phyloP scores from a whole-genome alignment of 169 alveolate species.

The Plasmodium yoelii region DNA sequence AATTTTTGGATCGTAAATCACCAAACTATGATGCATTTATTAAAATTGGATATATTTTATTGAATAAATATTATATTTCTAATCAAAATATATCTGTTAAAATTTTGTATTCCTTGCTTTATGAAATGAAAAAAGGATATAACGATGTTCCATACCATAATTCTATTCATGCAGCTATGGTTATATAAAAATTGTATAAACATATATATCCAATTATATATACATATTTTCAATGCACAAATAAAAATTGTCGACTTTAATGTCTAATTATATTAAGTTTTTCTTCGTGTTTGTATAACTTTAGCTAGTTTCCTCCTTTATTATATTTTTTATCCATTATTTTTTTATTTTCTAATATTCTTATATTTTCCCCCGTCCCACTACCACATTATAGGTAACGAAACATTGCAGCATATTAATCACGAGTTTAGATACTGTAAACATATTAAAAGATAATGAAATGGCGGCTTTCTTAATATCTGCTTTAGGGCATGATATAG shows the following conservation, averaged over 20 bases:
- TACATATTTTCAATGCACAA: not conserved
- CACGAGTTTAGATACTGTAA: slow-evolving; percentile 57
- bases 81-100: slow-evolving; percentile 46
- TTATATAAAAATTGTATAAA: not conserved
- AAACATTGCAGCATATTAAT: slow-evolving; percentile 55
- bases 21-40: slow-evolving; percentile 34
- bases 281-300: too few species aligned
- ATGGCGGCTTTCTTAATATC: slow-evolving; percentile 87
- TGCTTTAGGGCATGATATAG: slow-evolving; percentile 93
- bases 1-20: slow-evolving; percentile 23
- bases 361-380: not conserved
- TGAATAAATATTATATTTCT: slow-evolving; percentile 31
- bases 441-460: slow-evolving; percentile 63
- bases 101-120: slow-evolving; percentile 38
- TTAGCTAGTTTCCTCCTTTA: not conserved
- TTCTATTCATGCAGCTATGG: slow-evolving; percentile 77
- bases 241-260: too few species aligned
- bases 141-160: slow-evolving; percentile 77
- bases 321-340: not conserved
- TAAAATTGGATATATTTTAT: slow-evolving; percentile 37
- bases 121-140: slow-evolving; percentile 72
- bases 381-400: slow-evolving; percentile 38
- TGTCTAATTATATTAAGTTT: too few species aligned
- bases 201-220: not conserved
- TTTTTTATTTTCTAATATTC: too few species aligned